Evolutionary conservation across 179 eudicot genomes (phyloP).

Genomic region (Carnegiea gigantea): DNA sequence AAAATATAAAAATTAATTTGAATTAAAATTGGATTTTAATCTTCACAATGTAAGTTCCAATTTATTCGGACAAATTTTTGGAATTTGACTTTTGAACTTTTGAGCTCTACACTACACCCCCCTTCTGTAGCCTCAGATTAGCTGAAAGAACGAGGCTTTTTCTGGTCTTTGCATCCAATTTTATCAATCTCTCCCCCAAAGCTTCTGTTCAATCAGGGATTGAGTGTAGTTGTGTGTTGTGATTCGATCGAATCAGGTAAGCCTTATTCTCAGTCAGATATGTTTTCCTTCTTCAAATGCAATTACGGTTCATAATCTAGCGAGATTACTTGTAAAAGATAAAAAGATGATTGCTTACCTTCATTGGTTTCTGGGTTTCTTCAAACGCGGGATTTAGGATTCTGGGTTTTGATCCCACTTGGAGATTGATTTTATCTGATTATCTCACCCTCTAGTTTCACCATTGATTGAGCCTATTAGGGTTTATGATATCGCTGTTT

Average conservation of each 20-base stretch:
- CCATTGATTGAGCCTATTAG: not conserved
- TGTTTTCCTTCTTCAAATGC: not conserved
- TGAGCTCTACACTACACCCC: no score
- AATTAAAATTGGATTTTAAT: no score
- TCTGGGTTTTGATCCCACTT: not conserved
- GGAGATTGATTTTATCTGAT: not conserved
- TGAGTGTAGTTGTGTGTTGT: not conserved
- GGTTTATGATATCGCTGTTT: not conserved
- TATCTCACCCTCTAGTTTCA: not conserved
- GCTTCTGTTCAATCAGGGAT: not conserved
- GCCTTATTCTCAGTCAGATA: not conserved
- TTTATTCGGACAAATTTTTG: no score
- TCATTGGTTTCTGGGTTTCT: not conserved
- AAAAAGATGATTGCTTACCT: not conserved
- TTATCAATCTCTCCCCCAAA: not conserved
- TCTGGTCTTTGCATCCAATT: no score
- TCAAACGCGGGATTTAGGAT: not conserved
- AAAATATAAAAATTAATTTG: no score
- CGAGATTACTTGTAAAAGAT: no score
- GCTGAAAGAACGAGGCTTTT: no score
- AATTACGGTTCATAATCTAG: not conserved
- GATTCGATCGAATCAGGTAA: constrained; percentile 9
- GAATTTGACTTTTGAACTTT: no score
- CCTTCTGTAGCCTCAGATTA: no score
- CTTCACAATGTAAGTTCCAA: no score